These are phyloP conservation scores for Teunomyces pallodes DNA, from an alignment of 805 yeast genomes.

Conservation along the genomic window DNA sequence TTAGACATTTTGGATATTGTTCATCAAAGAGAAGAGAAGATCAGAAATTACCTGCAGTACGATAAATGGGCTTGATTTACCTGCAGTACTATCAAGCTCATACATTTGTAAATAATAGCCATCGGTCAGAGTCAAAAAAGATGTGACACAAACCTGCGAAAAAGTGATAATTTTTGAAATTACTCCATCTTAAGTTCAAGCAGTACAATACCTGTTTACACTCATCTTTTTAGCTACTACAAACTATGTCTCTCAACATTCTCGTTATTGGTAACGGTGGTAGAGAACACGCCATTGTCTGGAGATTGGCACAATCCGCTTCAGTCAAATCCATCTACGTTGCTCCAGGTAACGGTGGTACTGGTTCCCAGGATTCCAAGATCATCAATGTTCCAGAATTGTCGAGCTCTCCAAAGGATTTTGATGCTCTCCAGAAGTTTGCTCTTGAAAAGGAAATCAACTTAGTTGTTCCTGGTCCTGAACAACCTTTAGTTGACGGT, in stretches of 20 bases:
- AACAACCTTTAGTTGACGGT: slow-evolving; percentile 96
- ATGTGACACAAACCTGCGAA: slow-evolving; percentile 2
- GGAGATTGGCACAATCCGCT: slow-evolving; percentile 83
- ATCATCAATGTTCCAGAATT: slow-evolving; percentile 66
- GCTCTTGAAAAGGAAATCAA: slow-evolving; percentile 65
- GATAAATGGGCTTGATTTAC: neutral
- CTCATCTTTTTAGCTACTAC: slow-evolving; percentile 1
- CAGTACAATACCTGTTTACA: neutral
- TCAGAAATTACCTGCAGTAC: too few relatives aligned
- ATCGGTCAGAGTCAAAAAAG: slow-evolving; percentile 1
- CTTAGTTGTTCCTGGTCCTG: slow-evolving; percentile 97
- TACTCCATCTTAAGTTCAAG: neutral
- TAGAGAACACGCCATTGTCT: slow-evolving; percentile 95
- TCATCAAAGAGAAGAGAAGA: too few relatives aligned
- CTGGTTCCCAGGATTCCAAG: slow-evolving; percentile 43
- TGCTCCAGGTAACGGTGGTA: slow-evolving; percentile 98
- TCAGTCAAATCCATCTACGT: slow-evolving; percentile 73
- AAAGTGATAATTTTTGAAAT: slow-evolving; percentile 1
- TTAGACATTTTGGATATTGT: too few relatives aligned
- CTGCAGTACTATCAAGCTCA: neutral
- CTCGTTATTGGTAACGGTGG: slow-evolving; percentile 97
- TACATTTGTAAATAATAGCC: neutral
- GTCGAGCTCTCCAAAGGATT: slow-evolving; percentile 64
- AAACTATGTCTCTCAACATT: slow-evolving; percentile 44
- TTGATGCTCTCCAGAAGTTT: slow-evolving; percentile 66